phyloP scores from a whole-genome alignment of 2,329 filamentous ascomycete species.

The Penicillium sp. region DNA sequence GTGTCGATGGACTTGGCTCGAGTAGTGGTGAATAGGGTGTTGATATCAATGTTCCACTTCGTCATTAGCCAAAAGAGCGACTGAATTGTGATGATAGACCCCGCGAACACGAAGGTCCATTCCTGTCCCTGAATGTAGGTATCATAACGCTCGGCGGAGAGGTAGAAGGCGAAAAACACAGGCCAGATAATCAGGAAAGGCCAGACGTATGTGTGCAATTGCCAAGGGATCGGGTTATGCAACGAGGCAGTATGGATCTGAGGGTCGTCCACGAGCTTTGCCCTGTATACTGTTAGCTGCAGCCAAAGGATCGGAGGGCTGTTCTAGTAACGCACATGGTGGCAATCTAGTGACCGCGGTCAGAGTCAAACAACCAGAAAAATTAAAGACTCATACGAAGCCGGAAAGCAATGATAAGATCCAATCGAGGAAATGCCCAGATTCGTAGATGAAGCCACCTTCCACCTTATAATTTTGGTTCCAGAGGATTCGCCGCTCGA shows the following conservation, averaged over 20 bases:
- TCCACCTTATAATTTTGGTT: slow-evolving; percentile 20
- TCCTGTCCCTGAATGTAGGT: slow-evolving; percentile 89
- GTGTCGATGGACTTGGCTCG: slow-evolving; percentile 68
- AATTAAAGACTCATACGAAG: slow-evolving; percentile 30
- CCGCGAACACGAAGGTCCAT: slow-evolving; percentile 97
- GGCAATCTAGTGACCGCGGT: slow-evolving; percentile 35
- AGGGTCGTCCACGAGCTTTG: slow-evolving; percentile 83
- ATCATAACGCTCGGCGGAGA: slow-evolving; percentile 79
- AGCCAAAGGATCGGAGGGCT: neutral
- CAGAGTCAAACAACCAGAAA: slow-evolving; percentile 25
- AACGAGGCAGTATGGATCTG: slow-evolving; percentile 87
- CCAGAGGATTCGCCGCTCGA: slow-evolving; percentile 26
- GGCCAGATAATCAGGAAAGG: slow-evolving; percentile 93
- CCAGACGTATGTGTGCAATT: slow-evolving; percentile 87
- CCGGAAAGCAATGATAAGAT: slow-evolving; percentile 8
- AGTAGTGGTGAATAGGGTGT: slow-evolving; percentile 76
- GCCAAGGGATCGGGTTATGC: slow-evolving; percentile 77
- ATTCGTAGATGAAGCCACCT: slow-evolving; percentile 27
- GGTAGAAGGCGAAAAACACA: slow-evolving; percentile 82
- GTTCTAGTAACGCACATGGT: slow-evolving; percentile 31
- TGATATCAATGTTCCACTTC: slow-evolving; percentile 92
- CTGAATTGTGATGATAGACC: slow-evolving; percentile 82
- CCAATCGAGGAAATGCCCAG: slow-evolving; percentile 13
- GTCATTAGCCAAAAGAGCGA: slow-evolving; percentile 91
- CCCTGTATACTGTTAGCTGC: slow-evolving; percentile 49